Conservation (phyloP, 805 yeast species). For the Candida michaelii region DNA sequence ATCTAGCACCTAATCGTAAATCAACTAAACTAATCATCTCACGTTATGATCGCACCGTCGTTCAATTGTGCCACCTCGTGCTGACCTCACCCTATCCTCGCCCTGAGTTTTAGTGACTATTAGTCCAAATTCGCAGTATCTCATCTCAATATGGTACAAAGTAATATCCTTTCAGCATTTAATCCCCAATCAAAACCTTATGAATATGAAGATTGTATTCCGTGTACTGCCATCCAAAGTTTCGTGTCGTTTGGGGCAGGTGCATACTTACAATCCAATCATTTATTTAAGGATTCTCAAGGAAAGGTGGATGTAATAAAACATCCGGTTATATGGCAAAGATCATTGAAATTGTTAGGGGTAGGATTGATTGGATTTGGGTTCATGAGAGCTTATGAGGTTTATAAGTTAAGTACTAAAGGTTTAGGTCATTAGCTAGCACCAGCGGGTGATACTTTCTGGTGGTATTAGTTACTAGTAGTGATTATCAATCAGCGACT, state of each 20-base stretch:
- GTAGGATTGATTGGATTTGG: constrained; percentile 36
- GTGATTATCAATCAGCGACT: too few relatives aligned
- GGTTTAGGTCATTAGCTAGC: too few relatives aligned
- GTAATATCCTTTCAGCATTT: constrained; percentile 14
- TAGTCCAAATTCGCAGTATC: too few relatives aligned
- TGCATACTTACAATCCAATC: constrained; percentile 25
- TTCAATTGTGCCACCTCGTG: too few relatives aligned
- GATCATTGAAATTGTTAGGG: constrained; percentile 32
- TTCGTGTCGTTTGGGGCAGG: constrained; percentile 35
- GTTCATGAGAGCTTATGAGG: constrained; percentile 23
- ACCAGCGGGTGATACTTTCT: too few relatives aligned
- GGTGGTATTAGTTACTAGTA: too few relatives aligned
- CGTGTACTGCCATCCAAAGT: constrained; percentile 41
- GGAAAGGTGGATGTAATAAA: constrained; percentile 32
- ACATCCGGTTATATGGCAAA: constrained; percentile 43
- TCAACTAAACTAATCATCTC: too few relatives aligned
- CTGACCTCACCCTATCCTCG: too few relatives aligned
- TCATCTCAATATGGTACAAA: constrained; percentile 16
- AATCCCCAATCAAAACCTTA: constrained; percentile 9
- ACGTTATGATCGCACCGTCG: not conserved
- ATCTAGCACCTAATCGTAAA: too few relatives aligned
- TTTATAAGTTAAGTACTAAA: not conserved
- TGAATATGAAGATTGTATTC: constrained; percentile 30
- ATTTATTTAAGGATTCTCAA: constrained; percentile 29
- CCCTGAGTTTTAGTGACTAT: too few relatives aligned